phyloP scores from a whole-genome alignment of 1,284 basidiomycete genomes.

The Marasmius fiardii region DNA sequence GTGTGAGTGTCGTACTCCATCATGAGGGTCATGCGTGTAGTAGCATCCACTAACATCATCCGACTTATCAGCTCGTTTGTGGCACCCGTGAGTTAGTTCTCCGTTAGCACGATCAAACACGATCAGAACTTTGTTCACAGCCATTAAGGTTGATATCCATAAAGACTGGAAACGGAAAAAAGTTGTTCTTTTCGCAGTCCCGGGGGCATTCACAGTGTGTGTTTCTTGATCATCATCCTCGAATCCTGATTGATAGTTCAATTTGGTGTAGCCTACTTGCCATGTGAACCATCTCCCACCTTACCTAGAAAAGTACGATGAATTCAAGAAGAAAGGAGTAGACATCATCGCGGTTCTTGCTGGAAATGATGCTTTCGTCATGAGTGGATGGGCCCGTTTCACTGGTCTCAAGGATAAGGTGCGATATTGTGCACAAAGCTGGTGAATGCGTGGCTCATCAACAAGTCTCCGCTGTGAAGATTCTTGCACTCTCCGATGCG shows the following conservation, averaged over 20 bases:
- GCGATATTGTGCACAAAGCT: background rate
- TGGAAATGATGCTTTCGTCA: conserved; percentile 76
- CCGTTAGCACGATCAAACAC: background rate
- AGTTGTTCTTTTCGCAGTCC: conserved; percentile 75
- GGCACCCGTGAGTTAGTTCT: conserved; percentile 50
- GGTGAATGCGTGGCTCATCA: background rate
- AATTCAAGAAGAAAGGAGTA: conserved; percentile 74
- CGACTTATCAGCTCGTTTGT: conserved; percentile 44
- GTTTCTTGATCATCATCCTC: background rate
- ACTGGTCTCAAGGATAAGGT: conserved; percentile 72
- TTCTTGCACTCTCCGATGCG: conserved; percentile 65
- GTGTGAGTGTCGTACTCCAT: conserved; percentile 34
- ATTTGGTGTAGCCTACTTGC: conserved; percentile 60
- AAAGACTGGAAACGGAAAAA: conserved; percentile 79
- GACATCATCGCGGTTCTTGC: conserved; percentile 70
- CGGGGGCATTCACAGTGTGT: conserved; percentile 76
- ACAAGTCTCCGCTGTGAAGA: conserved; percentile 32
- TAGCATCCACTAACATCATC: conserved; percentile 13
- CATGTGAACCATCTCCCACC: conserved; percentile 72
- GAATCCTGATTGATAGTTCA: conserved; percentile 7
- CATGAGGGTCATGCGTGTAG: conserved; percentile 5
- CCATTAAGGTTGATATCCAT: conserved; percentile 50
- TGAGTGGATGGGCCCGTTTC: conserved; percentile 74
- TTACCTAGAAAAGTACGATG: conserved; percentile 59
- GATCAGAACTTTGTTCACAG: conserved; percentile 27